Evolutionary conservation across 2,329 filamentous ascomycete genomes (phyloP).

Genomic region (Diaporthe caulivora): DNA sequence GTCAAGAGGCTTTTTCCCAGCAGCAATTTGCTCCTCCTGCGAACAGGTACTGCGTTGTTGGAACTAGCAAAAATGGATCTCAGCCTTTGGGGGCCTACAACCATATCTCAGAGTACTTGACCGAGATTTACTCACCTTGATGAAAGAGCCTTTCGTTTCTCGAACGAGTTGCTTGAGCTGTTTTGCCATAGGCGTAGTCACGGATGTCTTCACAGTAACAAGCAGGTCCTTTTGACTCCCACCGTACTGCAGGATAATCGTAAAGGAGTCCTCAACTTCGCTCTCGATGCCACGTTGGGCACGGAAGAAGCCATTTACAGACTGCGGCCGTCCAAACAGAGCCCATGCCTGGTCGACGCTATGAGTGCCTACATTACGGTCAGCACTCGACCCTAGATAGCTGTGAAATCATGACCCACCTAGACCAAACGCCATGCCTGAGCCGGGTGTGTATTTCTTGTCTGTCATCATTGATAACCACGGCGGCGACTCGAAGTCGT

Average conservation of each 20-base stretch:
- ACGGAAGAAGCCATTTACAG: constrained; percentile 68
- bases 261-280: constrained; percentile 61
- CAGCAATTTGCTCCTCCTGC: constrained; percentile 50
- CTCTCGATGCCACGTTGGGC: constrained; percentile 61
- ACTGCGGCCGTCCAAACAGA: constrained; percentile 68
- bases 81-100: not conserved
- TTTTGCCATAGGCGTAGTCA: constrained; percentile 69
- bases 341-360: constrained; percentile 72
- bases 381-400: not conserved
- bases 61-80: constrained; percentile 4
- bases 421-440: constrained; percentile 8
- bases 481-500: constrained; percentile 64
- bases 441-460: constrained; percentile 51
- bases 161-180: constrained; percentile 74
- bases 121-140: constrained; percentile 50
- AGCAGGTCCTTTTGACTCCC: constrained; percentile 57
- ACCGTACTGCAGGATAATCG: constrained; percentile 70
- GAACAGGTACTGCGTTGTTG: constrained; percentile 48
- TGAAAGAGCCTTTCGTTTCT: constrained; percentile 66
- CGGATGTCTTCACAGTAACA: constrained; percentile 71
- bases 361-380: constrained; percentile 61
- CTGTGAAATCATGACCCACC: not conserved
- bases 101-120: not conserved
- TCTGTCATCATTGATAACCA: constrained; percentile 52
- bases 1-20: constrained; percentile 27